A percentile compares a stretch with the other conserved stretches of the same genome.
These are phyloP conservation scores for Melaleuca alternifolia DNA, from an alignment of 345 rosid genomes.

Conservation along the genomic window DNA sequence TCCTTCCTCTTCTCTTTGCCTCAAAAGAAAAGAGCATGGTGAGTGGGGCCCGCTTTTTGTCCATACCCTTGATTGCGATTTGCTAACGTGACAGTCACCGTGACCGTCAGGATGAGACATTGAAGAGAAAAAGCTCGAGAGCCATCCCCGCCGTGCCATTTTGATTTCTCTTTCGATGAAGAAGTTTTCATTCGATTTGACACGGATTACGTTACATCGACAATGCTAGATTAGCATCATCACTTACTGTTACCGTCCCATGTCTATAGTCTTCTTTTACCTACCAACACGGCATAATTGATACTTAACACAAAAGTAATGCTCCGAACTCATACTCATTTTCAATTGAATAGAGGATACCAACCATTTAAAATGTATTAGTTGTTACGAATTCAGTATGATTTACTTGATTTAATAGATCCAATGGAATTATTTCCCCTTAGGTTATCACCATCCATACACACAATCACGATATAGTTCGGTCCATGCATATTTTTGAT, in stretches of 20 bases:
- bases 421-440: background rate
- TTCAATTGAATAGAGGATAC: background rate
- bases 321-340: accelerated
- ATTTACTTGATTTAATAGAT: background rate
- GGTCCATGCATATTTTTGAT: background rate
- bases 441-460: background rate
- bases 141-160: too few relatives aligned
- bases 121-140: too few relatives aligned
- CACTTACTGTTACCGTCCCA: background rate
- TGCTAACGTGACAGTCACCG: too few relatives aligned
- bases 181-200: background rate
- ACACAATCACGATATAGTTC: background rate
- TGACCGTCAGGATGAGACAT: too few relatives aligned
- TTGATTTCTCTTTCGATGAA: too few relatives aligned
- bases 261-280: too few relatives aligned
- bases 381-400: background rate
- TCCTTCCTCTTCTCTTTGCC: too few relatives aligned
- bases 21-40: too few relatives aligned
- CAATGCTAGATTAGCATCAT: background rate
- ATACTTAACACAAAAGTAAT: background rate
- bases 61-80: background rate
- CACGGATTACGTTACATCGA: background rate
- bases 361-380: background rate
- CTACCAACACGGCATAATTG: background rate
- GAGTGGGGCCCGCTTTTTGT: background rate